Percentiles rank a stretch among this genome's conserved stretches.
Conservation (phyloP, 192 early-diverging fungal species). For the Gorgonomyces haynaldii region DNA sequence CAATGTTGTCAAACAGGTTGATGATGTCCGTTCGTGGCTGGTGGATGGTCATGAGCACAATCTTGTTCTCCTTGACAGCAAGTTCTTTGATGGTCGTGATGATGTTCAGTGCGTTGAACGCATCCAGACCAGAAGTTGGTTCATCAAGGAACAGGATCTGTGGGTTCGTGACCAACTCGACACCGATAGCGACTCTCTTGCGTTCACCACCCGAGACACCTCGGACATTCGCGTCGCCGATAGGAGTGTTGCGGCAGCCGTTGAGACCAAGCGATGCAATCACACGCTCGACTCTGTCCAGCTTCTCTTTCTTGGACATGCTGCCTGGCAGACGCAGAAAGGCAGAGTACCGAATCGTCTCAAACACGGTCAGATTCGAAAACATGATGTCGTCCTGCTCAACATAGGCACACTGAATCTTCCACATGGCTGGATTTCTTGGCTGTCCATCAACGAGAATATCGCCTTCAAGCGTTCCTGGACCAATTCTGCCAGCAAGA, state of each 20-base stretch:
- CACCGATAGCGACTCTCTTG: slow-evolving; percentile 44
- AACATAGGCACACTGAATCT: slow-evolving; percentile 25
- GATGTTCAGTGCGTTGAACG: slow-evolving; percentile 53
- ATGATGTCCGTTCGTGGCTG: slow-evolving; percentile 40
- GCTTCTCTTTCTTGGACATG: slow-evolving; percentile 29
- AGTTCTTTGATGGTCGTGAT: slow-evolving; percentile 45
- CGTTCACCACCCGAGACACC: slow-evolving; percentile 57
- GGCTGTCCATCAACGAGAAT: slow-evolving; percentile 21
- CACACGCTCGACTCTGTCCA: slow-evolving; percentile 42
- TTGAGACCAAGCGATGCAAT: slow-evolving; percentile 50
- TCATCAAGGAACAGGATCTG: slow-evolving; percentile 50
- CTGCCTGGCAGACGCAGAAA: slow-evolving; percentile 46
- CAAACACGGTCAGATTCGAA: slow-evolving; percentile 35
- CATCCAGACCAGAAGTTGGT: slow-evolving; percentile 51
- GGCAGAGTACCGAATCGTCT: slow-evolving; percentile 12
- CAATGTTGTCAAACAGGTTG: slow-evolving; percentile 46
- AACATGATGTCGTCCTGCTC: slow-evolving; percentile 27
- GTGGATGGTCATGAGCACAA: slow-evolving; percentile 26
- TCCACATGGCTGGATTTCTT: slow-evolving; percentile 15
- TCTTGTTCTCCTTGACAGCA: slow-evolving; percentile 6
- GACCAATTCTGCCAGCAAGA: slow-evolving; percentile 49
- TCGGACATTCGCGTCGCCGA: slow-evolving; percentile 40
- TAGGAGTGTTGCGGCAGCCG: slow-evolving; percentile 36
- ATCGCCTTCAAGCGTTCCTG: slow-evolving; percentile 42
- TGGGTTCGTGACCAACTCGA: slow-evolving; percentile 30